Evolutionary conservation across 306 rosid species (phyloP).

Genomic region (Fragaria vesca): DNA sequence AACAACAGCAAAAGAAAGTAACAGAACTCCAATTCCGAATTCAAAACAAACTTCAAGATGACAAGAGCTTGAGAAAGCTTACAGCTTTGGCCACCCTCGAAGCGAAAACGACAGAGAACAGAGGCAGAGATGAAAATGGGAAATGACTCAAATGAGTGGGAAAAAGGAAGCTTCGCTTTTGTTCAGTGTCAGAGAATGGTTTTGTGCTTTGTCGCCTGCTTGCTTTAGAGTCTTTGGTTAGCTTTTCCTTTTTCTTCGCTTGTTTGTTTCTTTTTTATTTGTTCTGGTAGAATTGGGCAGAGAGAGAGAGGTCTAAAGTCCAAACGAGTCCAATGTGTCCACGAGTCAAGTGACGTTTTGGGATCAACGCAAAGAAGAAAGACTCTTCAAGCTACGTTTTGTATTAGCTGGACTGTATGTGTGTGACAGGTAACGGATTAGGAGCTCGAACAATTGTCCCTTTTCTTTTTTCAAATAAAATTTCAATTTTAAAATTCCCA

Average conservation of each 20-base stretch:
- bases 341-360: neutral
- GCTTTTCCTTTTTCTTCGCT: conserved; percentile 18
- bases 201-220: conserved; percentile 28
- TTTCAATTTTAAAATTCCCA: neutral
- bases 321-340: neutral
- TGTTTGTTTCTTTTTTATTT: conserved; percentile 3
- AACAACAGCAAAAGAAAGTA: neutral
- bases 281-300: too few species aligned
- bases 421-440: neutral
- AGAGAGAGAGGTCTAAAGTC: neutral
- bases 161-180: conserved; percentile 27
- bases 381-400: neutral
- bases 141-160: conserved; percentile 14
- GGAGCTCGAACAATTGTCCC: neutral
- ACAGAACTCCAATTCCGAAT: neutral
- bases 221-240: conserved; percentile 13
- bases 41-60: neutral
- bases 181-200: conserved; percentile 23
- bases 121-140: conserved; percentile 9
- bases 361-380: neutral
- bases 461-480: neutral
- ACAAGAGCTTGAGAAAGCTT: conserved; percentile 19
- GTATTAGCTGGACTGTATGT: neutral
- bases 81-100: conserved; percentile 30
- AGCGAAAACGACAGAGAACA: neutral